Percentiles rank a stretch among this genome's conserved stretches.
Evolutionary conservation across 1,284 basidiomycete genomes (phyloP).

Genomic region (Ganoderma resinaceum): DNA sequence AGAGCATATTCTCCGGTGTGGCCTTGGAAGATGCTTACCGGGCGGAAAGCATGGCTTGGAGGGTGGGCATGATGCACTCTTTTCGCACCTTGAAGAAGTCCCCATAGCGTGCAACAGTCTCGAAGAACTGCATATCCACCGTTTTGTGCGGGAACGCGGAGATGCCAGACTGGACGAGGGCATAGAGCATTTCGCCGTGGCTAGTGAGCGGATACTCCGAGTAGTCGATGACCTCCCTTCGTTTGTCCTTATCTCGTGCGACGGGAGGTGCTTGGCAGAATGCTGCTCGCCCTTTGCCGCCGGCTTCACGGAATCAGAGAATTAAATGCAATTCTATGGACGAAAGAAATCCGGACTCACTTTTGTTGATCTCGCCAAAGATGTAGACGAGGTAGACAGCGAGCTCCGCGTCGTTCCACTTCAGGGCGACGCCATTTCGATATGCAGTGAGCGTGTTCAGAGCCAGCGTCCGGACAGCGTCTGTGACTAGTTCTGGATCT

Average conservation of each 20-base stretch:
- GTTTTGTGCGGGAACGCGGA: slow-evolving; percentile 86
- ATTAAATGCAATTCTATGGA: not conserved
- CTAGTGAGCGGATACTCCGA: slow-evolving; percentile 87
- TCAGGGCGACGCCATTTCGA: slow-evolving; percentile 62
- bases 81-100: slow-evolving; percentile 97
- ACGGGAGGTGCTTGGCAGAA: slow-evolving; percentile 78
- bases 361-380: slow-evolving; percentile 91
- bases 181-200: slow-evolving; percentile 90
- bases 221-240: slow-evolving; percentile 74
- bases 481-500: slow-evolving; percentile 82
- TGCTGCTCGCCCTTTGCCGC: slow-evolving; percentile 76
- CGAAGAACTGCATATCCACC: slow-evolving; percentile 95
- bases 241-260: slow-evolving; percentile 64
- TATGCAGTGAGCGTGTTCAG: slow-evolving; percentile 77
- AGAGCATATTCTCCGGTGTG: slow-evolving; percentile 6
- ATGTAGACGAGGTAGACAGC: slow-evolving; percentile 92
- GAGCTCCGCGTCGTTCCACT: slow-evolving; percentile 96
- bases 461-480: slow-evolving; percentile 75
- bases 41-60: slow-evolving; percentile 89
- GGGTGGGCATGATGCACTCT: slow-evolving; percentile 84
- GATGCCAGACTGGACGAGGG: slow-evolving; percentile 86
- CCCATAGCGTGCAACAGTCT: slow-evolving; percentile 90
- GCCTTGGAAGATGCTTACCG: slow-evolving; percentile 55
- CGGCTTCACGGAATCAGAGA: slow-evolving; percentile 49
- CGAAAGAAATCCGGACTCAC: slow-evolving; percentile 48